phyloP scores from a whole-genome alignment of 345 rosid species.

The Adansonia digitata region DNA sequence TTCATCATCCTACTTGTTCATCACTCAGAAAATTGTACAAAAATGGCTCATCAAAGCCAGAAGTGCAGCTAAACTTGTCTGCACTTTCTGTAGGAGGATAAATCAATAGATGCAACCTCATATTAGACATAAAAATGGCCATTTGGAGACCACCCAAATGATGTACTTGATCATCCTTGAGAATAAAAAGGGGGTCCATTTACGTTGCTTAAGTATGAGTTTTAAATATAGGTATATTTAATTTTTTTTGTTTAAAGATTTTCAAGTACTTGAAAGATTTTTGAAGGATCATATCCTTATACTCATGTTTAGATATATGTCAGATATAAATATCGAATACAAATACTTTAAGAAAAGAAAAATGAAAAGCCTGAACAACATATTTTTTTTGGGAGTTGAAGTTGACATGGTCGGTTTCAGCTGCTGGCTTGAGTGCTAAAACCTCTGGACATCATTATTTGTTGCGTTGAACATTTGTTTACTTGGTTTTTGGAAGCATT shows the following conservation, averaged over 20 bases:
- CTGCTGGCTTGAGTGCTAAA: not conserved
- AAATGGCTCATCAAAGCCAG: not conserved
- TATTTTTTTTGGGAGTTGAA: not conserved
- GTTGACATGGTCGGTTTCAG: not conserved
- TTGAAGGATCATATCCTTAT: no score
- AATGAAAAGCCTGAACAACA: no score
- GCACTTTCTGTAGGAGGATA: not conserved
- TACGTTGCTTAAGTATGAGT: no score
- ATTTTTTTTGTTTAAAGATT: no score
- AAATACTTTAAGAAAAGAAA: no score
- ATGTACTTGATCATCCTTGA: not conserved
- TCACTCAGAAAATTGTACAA: not conserved
- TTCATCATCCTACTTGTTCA: not conserved
- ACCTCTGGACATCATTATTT: constrained; percentile 6
- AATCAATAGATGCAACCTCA: no score
- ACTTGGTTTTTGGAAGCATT: not conserved
- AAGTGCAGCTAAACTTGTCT: not conserved
- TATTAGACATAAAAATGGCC: not conserved
- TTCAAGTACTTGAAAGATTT: no score
- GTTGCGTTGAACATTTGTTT: not conserved
- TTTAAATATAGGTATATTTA: no score
- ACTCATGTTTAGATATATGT: no score
- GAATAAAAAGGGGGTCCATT: not conserved
- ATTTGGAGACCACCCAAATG: not conserved
- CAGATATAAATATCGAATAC: no score